phyloP scores from a whole-genome alignment of 1,139 yeast species.

The Saccharomycopsis phalli region DNA sequence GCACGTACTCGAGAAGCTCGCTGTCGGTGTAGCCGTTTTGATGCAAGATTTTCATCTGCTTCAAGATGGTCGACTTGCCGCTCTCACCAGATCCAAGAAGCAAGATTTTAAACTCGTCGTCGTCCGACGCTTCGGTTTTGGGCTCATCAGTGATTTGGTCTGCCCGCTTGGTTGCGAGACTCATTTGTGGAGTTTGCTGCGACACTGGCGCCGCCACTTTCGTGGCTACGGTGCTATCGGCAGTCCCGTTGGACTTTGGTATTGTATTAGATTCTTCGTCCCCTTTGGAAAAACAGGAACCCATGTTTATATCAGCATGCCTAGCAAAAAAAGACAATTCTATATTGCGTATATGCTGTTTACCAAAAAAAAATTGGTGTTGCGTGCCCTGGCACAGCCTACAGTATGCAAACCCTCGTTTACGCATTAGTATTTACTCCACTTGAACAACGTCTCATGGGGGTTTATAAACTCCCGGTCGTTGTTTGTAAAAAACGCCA shows the following conservation, averaged over 20 bases:
- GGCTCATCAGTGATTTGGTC: neutral
- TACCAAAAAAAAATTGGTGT: neutral
- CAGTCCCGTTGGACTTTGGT: neutral
- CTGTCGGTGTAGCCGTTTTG: conserved; percentile 76
- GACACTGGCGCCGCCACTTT: neutral
- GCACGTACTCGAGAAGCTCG: conserved; percentile 61
- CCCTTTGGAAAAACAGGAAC: conserved; percentile 5
- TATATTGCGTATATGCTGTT: neutral
- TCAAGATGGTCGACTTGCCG: conserved; percentile 93
- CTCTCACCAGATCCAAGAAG: conserved; percentile 92
- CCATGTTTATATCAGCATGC: conserved; percentile 3
- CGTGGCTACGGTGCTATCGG: neutral
- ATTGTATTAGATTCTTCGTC: neutral
- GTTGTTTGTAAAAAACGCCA: conserved; percentile 27
- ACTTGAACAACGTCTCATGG: conserved; percentile 42
- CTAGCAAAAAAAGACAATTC: neutral
- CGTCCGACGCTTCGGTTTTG: conserved; percentile 1
- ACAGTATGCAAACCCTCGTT: too few relatives aligned
- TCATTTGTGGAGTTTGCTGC: neutral
- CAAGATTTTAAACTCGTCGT: conserved; percentile 31
- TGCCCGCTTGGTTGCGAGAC: too few relatives aligned
- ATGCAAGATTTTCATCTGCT: conserved; percentile 81
- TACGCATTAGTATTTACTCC: conserved; percentile 31
- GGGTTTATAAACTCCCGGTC: conserved; percentile 51
- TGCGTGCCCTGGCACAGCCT: conserved; percentile 1